Evolutionary conservation across 345 rosid species (phyloP).

Genomic region (Excoecaria agallocha): DNA sequence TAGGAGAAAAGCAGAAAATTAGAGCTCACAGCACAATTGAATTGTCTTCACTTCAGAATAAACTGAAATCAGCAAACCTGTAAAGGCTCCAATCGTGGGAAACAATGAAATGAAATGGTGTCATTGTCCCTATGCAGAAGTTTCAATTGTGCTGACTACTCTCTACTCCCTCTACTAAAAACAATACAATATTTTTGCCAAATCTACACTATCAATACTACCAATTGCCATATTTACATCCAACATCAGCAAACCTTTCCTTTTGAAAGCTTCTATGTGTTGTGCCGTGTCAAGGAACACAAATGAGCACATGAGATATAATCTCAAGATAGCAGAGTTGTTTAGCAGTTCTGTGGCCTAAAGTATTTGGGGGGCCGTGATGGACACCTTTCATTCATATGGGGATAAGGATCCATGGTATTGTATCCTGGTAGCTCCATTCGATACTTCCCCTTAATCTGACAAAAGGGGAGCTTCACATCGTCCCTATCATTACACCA

Average conservation of each 20-base stretch:
- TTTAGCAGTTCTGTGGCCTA: conserved; percentile 65
- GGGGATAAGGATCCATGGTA: conserved; percentile 78
- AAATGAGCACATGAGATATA: background rate
- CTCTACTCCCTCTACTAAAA: no score
- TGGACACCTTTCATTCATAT: conserved; percentile 89
- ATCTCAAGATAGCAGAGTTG: conserved; percentile 2
- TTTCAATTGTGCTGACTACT: background rate
- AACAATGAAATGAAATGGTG: background rate
- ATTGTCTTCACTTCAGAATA: background rate
- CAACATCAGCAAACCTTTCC: background rate
- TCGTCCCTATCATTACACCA: conserved; percentile 89
- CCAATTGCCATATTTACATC: conserved; percentile 27
- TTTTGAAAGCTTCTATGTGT: conserved; percentile 5
- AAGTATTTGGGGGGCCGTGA: conserved; percentile 81
- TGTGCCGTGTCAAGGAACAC: background rate
- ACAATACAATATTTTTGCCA: background rate
- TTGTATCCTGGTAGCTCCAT: conserved; percentile 96
- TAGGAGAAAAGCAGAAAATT: no score
- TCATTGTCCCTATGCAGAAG: background rate
- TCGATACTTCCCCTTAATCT: conserved; percentile 79
- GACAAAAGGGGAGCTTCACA: conserved; percentile 83
- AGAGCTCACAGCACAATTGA: background rate
- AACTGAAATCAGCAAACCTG: background rate
- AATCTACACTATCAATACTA: conserved; percentile 8
- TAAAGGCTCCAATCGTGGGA: background rate